Evolutionary conservation across 768 basidiomycete species (phyloP).

Genomic region (Mycena metata): DNA sequence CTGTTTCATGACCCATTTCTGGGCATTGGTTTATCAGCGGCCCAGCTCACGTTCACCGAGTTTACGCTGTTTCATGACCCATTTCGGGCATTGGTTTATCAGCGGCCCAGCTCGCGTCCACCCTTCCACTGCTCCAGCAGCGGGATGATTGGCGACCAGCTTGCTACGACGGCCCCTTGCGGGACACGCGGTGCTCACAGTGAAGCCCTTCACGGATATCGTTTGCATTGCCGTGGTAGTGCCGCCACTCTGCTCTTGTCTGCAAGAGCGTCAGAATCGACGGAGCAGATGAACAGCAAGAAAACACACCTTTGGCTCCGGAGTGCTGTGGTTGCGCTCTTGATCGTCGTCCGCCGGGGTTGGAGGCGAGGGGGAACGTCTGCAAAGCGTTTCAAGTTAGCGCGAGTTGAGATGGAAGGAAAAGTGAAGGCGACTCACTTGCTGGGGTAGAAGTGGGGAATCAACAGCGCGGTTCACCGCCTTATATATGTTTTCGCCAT

Average conservation of each 20-base stretch:
- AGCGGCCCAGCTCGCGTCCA: constrained; percentile 12
- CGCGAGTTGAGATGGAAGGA: too few relatives aligned
- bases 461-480: not conserved
- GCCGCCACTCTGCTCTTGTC: constrained; percentile 12
- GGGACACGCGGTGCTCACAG: constrained; percentile 8
- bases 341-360: too few relatives aligned
- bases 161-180: constrained; percentile 5
- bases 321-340: too few relatives aligned
- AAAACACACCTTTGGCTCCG: too few relatives aligned
- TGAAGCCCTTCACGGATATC: not conserved
- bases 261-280: not conserved
- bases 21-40: not conserved
- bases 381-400: too few relatives aligned
- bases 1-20: not conserved
- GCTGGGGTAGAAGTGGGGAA: too few relatives aligned
- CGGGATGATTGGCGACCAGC: constrained; percentile 8
- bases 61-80: not conserved
- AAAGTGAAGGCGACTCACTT: too few relatives aligned
- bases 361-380: too few relatives aligned
- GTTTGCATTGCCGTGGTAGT: not conserved
- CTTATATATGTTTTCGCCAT: not conserved
- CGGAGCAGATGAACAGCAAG: too few relatives aligned
- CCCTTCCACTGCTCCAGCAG: constrained; percentile 17
- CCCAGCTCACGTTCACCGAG: constrained; percentile 6
- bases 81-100: not conserved